Conservation (phyloP, 2,329 filamentous ascomycete species). For the Knoxdaviesia capensis region DNA sequence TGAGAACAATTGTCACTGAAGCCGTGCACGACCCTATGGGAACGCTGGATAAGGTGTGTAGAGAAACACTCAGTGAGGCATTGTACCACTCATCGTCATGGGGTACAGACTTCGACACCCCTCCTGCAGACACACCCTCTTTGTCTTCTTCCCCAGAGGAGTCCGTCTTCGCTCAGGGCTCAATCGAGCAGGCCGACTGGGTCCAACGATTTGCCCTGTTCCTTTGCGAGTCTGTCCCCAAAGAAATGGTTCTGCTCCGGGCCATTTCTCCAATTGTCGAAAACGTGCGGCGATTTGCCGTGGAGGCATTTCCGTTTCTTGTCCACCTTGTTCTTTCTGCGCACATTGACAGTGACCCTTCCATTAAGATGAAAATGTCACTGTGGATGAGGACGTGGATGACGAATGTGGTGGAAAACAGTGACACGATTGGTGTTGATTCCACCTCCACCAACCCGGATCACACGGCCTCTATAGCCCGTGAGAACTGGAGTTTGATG, state of each 20-base stretch:
- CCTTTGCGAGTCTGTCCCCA: conserved; percentile 2
- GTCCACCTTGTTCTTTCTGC: conserved; percentile 61
- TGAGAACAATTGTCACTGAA: conserved; percentile 35
- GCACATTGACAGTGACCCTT: conserved; percentile 46
- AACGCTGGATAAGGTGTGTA: conserved; percentile 27
- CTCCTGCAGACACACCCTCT: conserved; percentile 25
- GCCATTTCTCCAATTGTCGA: conserved; percentile 46
- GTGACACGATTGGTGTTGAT: conserved; percentile 69
- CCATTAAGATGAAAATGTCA: conserved; percentile 23
- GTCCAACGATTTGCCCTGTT: conserved; percentile 30
- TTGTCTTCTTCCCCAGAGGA: conserved; percentile 2
- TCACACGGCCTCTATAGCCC: too few species aligned
- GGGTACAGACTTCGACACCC: conserved; percentile 27
- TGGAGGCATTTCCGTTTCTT: conserved; percentile 61
- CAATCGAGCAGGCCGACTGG: conserved; percentile 33
- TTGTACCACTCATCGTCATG: conserved; percentile 35
- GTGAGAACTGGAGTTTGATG: conserved; percentile 47
- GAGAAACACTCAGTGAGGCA: conserved; percentile 28
- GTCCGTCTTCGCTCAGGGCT: conserved; percentile 14
- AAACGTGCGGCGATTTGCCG: conserved; percentile 48
- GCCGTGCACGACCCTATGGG: conserved; percentile 25
- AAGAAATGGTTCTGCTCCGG: conserved; percentile 36
- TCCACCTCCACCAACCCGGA: conserved; percentile 41
- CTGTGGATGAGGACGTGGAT: conserved; percentile 28
- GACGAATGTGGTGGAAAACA: conserved; percentile 49